Base-by-base conservation (phyloP, 2,329 filamentous ascomycete genomes). In the Cephalotrichum gorgonifer region DNA sequence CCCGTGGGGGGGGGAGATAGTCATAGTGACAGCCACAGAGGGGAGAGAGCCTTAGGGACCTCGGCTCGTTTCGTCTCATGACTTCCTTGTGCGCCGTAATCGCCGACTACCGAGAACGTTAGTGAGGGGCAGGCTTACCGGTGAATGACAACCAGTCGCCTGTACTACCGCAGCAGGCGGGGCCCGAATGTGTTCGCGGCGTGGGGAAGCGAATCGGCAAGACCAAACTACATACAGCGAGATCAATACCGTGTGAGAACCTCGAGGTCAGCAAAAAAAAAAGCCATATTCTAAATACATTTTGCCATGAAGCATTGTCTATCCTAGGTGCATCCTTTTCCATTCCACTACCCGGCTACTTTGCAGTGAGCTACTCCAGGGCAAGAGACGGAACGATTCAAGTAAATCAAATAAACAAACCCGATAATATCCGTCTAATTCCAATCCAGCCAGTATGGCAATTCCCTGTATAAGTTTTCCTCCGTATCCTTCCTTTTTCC, bases 361-460 rank as follows among this genome's bases (percentile, higher is more conserved):
- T n/a, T 22, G n/a, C 8, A 17, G 12, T 28, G 11, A 48, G 14
- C n/a, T 25, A 17, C 11, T 33, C n/a, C 15, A n/a, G 17, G 3
- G 33, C 33, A 22, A 30, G 48, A 35, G 20, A 6, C 17, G 27
- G 26, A 46, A 39, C 30, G 26, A 52, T 20, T 3, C 41, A 14
- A 39, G 41, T 28, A 39, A 31, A 30, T 8, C n/a, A 44, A 48
- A 47, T 17, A 43, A 43, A 43, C 30, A 43, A 49, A 52, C 35
- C 23, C 42, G 9, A 23, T 22, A 25, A 8, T 25, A 47, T n/a
- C 25, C 27, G 27, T 49, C 47, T 49, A 49, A 39, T 15, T 35
- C 28, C 42, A 43, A 49, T 22, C 47, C 41, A 38, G 39, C 41
- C 27, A 39, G n/a, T 38, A 47, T 22, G 26, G 46, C 38, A 43